These are phyloP conservation scores for Neofusicoccum laricinum DNA, from an alignment of 2,329 filamentous ascomycete species.

Conservation along the genomic window DNA sequence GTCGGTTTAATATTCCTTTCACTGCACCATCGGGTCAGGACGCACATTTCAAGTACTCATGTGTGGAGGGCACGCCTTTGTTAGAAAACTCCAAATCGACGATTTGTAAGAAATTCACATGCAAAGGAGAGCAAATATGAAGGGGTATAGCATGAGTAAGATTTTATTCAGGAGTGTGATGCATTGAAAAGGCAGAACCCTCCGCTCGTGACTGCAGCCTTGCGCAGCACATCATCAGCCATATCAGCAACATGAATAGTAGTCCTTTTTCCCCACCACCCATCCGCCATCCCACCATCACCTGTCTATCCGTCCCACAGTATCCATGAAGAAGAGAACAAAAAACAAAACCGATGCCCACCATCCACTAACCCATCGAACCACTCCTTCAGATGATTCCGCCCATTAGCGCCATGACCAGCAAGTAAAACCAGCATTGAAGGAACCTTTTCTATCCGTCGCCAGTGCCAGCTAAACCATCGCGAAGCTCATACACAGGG, in stretches of 20 bases:
- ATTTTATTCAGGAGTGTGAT: background rate
- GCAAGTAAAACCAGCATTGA: background rate
- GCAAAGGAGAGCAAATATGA: background rate
- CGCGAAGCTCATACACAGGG: background rate
- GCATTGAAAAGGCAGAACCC: background rate
- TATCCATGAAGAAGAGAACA: background rate
- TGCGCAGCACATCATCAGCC: background rate
- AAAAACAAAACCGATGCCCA: background rate
- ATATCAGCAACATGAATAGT: slow-evolving; percentile 8
- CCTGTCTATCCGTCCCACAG: background rate
- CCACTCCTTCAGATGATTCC: background rate
- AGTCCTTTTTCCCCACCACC: background rate
- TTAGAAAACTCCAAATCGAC: too few relatives aligned
- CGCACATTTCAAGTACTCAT: too few relatives aligned
- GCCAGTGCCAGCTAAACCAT: background rate
- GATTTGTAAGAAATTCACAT: background rate
- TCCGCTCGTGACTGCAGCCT: background rate
- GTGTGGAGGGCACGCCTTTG: too few relatives aligned
- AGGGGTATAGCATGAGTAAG: background rate
- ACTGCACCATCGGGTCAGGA: too few relatives aligned
- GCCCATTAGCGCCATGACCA: slow-evolving; percentile 4
- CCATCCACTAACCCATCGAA: background rate
- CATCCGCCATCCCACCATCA: background rate
- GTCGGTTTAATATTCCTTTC: too few relatives aligned
- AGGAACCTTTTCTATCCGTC: background rate